Conservation (phyloP, 768 basidiomycete species). For the Hygrocybe punicea region DNA sequence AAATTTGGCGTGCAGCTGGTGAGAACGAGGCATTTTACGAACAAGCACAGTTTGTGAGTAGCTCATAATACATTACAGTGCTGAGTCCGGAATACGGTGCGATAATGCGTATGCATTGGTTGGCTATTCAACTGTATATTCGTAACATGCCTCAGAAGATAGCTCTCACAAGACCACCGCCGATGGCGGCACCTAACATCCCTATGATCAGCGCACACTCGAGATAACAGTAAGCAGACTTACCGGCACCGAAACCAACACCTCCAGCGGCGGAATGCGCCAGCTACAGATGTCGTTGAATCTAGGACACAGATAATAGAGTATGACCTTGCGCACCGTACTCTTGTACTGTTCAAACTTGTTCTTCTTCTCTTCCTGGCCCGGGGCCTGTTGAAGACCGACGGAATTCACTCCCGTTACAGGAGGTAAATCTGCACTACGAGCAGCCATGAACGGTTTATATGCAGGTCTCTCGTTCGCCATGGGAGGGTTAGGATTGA, state of each 20-base stretch:
- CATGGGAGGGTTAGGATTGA: conserved; percentile 13
- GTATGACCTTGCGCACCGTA: conserved; percentile 38
- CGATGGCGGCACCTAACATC: conserved; percentile 43
- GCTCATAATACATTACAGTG: too few species aligned
- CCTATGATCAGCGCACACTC: neutral
- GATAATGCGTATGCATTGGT: neutral
- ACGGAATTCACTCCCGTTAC: conserved; percentile 24
- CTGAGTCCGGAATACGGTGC: too few species aligned
- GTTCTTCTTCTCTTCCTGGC: conserved; percentile 52
- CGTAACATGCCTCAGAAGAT: conserved; percentile 29
- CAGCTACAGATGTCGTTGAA: conserved; percentile 31
- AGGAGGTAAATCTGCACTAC: conserved; percentile 23
- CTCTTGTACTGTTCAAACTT: conserved; percentile 41
- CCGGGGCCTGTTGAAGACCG: conserved; percentile 31
- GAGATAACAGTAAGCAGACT: conserved; percentile 4
- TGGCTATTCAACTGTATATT: neutral
- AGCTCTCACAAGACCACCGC: conserved; percentile 46
- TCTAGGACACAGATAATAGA: neutral
- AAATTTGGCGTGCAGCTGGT: too few species aligned
- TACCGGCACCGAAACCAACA: conserved; percentile 72
- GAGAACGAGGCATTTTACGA: too few species aligned
- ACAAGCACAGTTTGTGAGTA: too few species aligned
- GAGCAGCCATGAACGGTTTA: conserved; percentile 22
- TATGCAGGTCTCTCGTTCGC: conserved; percentile 16
- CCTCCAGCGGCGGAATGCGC: conserved; percentile 61